Conservation (phyloP, 2,329 filamentous ascomycete species). For the Cryphonectria japonica region DNA sequence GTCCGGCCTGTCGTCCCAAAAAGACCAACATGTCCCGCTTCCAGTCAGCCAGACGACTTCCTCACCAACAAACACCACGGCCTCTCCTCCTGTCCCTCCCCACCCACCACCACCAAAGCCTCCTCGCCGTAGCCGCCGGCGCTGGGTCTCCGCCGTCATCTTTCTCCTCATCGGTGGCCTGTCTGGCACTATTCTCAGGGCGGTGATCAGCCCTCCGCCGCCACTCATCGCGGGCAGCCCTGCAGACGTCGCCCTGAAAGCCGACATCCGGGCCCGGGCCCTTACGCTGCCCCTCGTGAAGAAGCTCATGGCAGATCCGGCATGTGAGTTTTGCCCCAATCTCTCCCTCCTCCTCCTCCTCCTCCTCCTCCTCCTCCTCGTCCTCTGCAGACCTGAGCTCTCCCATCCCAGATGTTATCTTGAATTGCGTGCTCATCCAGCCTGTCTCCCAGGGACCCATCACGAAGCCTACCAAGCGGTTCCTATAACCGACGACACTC, state of each 20-base stretch:
- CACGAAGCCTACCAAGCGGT: constrained; percentile 21
- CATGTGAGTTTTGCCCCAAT: constrained; percentile 27
- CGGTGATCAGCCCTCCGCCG: constrained; percentile 49
- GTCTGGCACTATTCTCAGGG: constrained; percentile 43
- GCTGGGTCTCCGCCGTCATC: constrained; percentile 37
- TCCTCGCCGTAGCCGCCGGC: constrained; percentile 33
- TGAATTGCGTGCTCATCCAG: background rate
- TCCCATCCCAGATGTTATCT: background rate
- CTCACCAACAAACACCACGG: background rate
- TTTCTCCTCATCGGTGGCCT: constrained; percentile 48
- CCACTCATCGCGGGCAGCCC: constrained; percentile 44
- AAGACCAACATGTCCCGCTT: background rate
- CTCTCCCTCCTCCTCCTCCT: background rate
- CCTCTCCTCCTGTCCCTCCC: background rate
- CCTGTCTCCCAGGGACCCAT: constrained; percentile 15
- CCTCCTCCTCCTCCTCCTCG: background rate
- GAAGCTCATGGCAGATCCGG: constrained; percentile 48
- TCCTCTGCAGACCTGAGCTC: background rate
- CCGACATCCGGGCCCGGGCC: constrained; percentile 47
- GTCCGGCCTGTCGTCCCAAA: background rate
- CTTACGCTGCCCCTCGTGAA: constrained; percentile 52
- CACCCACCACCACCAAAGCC: background rate
- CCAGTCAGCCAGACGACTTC: background rate
- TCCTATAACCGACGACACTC: constrained; percentile 11
- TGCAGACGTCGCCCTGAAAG: constrained; percentile 47